phyloP scores from a whole-genome alignment of 768 basidiomycete species.

The Pilatotrama ljubarskyi region DNA sequence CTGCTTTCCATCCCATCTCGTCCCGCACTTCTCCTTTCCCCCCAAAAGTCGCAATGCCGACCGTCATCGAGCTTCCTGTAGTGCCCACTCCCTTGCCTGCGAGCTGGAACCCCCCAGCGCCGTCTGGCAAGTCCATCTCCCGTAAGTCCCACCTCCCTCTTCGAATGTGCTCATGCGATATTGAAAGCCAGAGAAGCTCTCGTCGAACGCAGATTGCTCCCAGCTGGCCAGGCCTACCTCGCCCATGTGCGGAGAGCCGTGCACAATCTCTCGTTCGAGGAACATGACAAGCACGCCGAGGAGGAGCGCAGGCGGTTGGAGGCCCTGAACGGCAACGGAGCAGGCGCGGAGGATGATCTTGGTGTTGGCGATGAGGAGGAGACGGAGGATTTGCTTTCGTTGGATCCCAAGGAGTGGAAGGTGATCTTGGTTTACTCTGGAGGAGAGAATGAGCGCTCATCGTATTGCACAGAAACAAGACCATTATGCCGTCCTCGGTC shows the following conservation, averaged over 20 bases:
- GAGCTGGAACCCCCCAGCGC: constrained; percentile 43
- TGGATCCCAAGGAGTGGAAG: constrained; percentile 99
- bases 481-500: constrained; percentile 94
- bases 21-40: neutral
- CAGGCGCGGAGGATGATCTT: constrained; percentile 72
- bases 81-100: constrained; percentile 45
- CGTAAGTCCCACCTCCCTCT: constrained; percentile 24
- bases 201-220: constrained; percentile 59
- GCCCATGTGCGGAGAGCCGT: constrained; percentile 76
- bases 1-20: neutral
- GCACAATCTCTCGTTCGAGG: constrained; percentile 76
- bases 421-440: constrained; percentile 37
- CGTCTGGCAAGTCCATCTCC: constrained; percentile 37
- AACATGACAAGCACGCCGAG: constrained; percentile 70
- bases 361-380: constrained; percentile 94
- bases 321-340: constrained; percentile 47
- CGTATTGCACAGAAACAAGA: constrained; percentile 80
- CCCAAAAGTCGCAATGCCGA: constrained; percentile 26
- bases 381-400: constrained; percentile 58
- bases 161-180: neutral
- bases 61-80: constrained; percentile 38
- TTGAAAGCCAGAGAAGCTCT: constrained; percentile 34
- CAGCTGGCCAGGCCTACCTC: constrained; percentile 87
- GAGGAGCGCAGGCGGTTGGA: constrained; percentile 53
- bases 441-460: neutral